phyloP scores from a whole-genome alignment of 345 rosid species.

The Pistacia integerrima region DNA sequence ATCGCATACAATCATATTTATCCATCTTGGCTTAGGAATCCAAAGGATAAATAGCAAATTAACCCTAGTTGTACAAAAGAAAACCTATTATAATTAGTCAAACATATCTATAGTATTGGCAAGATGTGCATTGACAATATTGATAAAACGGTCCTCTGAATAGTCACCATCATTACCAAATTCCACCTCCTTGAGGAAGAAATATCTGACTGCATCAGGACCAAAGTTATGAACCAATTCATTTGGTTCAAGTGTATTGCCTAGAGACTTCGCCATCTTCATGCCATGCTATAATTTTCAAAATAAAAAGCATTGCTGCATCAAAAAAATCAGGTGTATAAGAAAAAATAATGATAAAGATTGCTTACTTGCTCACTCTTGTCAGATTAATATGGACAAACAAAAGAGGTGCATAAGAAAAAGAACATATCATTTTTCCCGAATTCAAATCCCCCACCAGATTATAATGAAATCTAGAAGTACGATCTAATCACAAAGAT shows the following conservation, averaged over 20 bases:
- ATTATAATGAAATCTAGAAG: too few relatives aligned
- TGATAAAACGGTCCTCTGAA: conserved; percentile 86
- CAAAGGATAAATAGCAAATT: not conserved
- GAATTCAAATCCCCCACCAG: not conserved
- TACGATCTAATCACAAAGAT: not conserved
- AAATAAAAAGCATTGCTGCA: conserved; percentile 55
- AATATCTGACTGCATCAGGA: conserved; percentile 88
- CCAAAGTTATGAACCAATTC: conserved; percentile 83
- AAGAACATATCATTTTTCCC: too few relatives aligned
- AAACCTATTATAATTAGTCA: not conserved
- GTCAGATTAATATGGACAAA: not conserved
- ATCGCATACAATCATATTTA: conserved; percentile 16
- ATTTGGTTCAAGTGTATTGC: conserved; percentile 86
- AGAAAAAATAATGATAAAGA: conserved; percentile 7
- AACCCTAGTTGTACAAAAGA: not conserved
- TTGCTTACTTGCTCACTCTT: not conserved
- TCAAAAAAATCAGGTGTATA: conserved; percentile 46
- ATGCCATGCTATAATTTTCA: conserved; percentile 79
- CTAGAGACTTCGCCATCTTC: conserved; percentile 98
- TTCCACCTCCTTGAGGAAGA: conserved; percentile 87
- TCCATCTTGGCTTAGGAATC: conserved; percentile 1
- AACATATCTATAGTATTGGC: conserved; percentile 85
- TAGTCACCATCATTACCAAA: conserved; percentile 98
- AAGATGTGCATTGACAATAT: conserved; percentile 90
- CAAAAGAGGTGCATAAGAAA: not conserved